A percentile compares a stretch with the other conserved stretches of the same genome.
Conservation (phyloP, 2,329 filamentous ascomycete species). For the Zarea fungicola region DNA sequence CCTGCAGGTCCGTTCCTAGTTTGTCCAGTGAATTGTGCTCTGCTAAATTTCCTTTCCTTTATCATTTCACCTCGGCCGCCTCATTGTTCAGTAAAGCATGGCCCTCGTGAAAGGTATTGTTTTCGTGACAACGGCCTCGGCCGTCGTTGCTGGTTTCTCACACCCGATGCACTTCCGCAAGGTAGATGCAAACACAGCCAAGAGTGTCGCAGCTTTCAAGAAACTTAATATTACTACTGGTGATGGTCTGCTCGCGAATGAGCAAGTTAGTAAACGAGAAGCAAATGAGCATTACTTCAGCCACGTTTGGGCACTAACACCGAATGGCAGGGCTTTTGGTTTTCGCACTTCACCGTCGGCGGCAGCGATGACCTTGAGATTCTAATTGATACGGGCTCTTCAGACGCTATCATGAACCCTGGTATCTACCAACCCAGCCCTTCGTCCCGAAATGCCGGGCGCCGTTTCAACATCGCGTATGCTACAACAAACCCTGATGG, state of each 20-base stretch:
- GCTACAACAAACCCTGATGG: conserved; percentile 18
- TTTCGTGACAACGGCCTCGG: conserved; percentile 12
- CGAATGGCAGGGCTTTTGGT: conserved; percentile 18
- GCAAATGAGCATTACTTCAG: neutral
- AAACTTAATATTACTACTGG: neutral
- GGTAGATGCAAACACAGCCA: conserved; percentile 13
- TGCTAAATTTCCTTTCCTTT: neutral
- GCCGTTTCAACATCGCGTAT: conserved; percentile 16
- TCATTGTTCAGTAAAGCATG: conserved; percentile 4
- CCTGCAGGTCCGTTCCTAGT: too few relatives aligned
- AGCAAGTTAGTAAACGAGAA: conserved; percentile 11
- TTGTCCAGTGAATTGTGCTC: neutral
- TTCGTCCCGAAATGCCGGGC: conserved; percentile 7
- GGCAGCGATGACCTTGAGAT: conserved; percentile 17
- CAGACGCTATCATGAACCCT: conserved; percentile 17
- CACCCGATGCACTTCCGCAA: conserved; percentile 15
- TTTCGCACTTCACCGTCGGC: conserved; percentile 18
- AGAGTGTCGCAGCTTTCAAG: conserved; percentile 11
- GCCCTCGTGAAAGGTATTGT: conserved; percentile 11
- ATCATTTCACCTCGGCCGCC: neutral
- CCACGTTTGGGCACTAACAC: neutral
- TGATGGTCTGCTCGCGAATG: conserved; percentile 9
- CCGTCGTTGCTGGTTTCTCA: conserved; percentile 15
- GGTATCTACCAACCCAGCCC: conserved; percentile 16
- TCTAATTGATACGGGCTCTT: conserved; percentile 18